These are phyloP conservation scores for Scheffersomyces lignicola DNA, from an alignment of 1,139 yeast genomes.

Conservation along the genomic window DNA sequence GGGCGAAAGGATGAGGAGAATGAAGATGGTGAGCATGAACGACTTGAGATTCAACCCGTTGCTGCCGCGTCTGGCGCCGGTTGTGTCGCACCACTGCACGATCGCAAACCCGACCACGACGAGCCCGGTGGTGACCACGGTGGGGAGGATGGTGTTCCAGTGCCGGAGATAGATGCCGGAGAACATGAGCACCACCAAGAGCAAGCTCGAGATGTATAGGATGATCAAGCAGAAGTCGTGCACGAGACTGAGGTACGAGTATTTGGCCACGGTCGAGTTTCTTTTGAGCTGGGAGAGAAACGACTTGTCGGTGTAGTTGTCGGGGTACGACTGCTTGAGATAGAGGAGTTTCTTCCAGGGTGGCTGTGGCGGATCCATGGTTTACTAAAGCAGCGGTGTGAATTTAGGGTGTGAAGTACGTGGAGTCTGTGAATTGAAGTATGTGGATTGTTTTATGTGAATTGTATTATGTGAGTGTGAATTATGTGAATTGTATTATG, in stretches of 20 bases:
- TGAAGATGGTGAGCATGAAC: conserved; percentile 64
- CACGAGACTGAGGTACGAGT: conserved; percentile 61
- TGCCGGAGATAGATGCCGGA: conserved; percentile 50
- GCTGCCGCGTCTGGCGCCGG: conserved; percentile 5
- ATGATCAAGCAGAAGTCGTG: conserved; percentile 71
- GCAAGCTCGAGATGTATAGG: conserved; percentile 61
- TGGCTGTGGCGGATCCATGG: conserved; percentile 1
- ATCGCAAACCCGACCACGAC: conserved; percentile 30
- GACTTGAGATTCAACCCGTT: conserved; percentile 46
- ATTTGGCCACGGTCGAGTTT: conserved; percentile 70
- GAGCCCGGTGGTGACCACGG: conserved; percentile 23
- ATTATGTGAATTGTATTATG: too few relatives aligned
- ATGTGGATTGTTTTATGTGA: too few relatives aligned
- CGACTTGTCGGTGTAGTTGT: conserved; percentile 81
- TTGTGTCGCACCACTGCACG: background rate
- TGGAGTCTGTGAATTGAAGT: too few relatives aligned
- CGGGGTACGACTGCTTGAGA: conserved; percentile 85
- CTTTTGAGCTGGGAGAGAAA: conserved; percentile 78
- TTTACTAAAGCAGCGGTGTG: too few relatives aligned
- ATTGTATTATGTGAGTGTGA: too few relatives aligned
- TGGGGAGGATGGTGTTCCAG: conserved; percentile 47
- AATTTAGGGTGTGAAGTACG: too few relatives aligned
- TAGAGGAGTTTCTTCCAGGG: conserved; percentile 86
- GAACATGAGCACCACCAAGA: conserved; percentile 63
- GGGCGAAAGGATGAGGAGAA: conserved; percentile 79